Evolutionary conservation across 495 filamentous ascomycete genomes (phyloP), one percentile per base, ranked within the genome.

Genomic region (Trichoderma virens): DNA sequence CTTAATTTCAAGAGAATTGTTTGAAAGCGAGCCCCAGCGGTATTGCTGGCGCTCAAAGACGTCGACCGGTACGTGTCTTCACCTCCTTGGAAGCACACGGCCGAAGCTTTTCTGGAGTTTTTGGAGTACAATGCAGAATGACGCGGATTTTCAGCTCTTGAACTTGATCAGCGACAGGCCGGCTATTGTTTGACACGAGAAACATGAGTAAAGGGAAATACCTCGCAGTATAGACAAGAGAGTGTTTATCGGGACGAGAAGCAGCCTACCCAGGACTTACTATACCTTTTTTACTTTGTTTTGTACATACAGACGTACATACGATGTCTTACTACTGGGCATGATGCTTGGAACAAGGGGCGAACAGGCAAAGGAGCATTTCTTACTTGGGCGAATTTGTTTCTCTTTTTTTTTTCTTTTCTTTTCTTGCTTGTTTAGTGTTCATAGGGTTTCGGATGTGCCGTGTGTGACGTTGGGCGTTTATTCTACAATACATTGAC

Each of bases 291-390:
- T n/a, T 14, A 28, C 8, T 56, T 11, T 30, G 13, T 30, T 27
- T 27, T 56, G 51, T 56, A 56, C 25, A 30, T 56, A 56, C n/a
- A 27, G 14, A 30, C 51, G 43, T n/a, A 47, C 43, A 47, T 47
- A 47, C 43, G n/a, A 47, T 47, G 43, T 47, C 43, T 47, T 47
- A 47, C 43, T 47, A 47, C 8, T 47, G n/a, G 43, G 43, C 7
- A 47, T 47, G n/a, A 47, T 47, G 51, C 25, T n/a, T 30, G 51
- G 27, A 4, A 27, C 51, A 56, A 13, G 51, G 20, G 27, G 27
- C 51, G 20, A 56, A 56, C 51, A 56, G 51, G 51, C 51, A 56
- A 56, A 13, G 51, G 47, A 23, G 47, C 20, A 28, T 28, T 30
- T 47, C 16, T 23, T 47, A 25, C 43, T 47, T 47, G 43, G 43